Evolutionary conservation across 441 rosid genomes (phyloP).

Genomic region (Syzygium malaccense): DNA sequence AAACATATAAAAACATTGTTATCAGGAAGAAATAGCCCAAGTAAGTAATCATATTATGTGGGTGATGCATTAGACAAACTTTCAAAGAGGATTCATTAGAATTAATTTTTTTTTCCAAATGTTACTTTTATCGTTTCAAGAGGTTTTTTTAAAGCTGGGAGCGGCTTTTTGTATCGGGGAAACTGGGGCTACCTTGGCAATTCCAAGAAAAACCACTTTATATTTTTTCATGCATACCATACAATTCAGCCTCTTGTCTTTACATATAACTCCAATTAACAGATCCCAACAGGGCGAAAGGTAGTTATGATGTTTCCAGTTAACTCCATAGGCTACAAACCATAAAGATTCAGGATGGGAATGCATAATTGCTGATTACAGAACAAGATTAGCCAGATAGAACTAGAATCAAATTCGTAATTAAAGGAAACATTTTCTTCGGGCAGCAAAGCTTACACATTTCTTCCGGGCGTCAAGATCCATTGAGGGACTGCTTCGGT

Average conservation of each 20-base stretch:
- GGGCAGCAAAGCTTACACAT: neutral
- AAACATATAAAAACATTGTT: neutral
- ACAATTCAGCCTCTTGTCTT: neutral
- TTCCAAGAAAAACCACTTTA: neutral
- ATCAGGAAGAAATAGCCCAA: neutral
- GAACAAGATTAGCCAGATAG: neutral
- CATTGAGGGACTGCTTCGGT: neutral
- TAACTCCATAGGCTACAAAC: neutral
- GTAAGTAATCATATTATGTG: neutral
- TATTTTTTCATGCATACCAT: neutral
- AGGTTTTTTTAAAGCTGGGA: neutral
- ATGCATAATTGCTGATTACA: neutral
- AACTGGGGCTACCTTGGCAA: neutral
- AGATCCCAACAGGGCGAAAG: neutral
- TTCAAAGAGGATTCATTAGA: neutral
- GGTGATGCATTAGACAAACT: neutral
- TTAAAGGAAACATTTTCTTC: neutral
- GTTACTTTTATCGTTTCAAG: neutral
- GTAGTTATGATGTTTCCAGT: too few species aligned
- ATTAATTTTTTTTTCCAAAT: neutral
- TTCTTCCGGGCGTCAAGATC: neutral
- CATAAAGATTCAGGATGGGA: neutral
- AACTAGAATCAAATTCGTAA: neutral
- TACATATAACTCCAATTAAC: too few species aligned
- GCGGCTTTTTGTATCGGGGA: neutral